Conservation (phyloP, 768 basidiomycete species). For the Trametes cingulata region DNA sequence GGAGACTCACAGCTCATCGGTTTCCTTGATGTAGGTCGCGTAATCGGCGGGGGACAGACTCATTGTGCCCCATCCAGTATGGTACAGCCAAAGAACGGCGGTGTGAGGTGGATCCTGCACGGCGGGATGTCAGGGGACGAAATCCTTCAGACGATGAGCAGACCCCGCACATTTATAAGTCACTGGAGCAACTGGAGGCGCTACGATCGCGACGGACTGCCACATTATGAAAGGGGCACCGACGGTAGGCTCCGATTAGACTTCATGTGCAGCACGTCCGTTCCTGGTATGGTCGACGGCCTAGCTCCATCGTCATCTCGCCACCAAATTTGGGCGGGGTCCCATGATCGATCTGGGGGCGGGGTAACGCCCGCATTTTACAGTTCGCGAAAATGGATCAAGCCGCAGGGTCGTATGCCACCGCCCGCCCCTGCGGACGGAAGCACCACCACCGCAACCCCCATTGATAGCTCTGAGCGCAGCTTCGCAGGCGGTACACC, state of each 20-base stretch:
- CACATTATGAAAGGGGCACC: neutral
- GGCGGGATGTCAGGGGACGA: neutral
- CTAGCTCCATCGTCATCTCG: slow-evolving; percentile 1
- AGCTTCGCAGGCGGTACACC: too few species aligned
- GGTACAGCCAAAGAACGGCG: neutral
- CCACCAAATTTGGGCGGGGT: neutral
- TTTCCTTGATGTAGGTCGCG: neutral
- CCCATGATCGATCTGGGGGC: slow-evolving; percentile 8
- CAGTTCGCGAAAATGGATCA: neutral
- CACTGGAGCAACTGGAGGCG: neutral
- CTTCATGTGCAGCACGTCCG: neutral
- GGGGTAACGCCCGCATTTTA: neutral
- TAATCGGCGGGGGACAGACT: neutral
- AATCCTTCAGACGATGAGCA: neutral
- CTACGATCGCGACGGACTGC: slow-evolving; percentile 13
- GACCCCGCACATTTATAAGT: neutral
- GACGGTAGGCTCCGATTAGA: slow-evolving; percentile 4
- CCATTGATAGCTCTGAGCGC: too few species aligned
- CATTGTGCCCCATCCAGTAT: slow-evolving; percentile 13
- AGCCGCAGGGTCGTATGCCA: neutral
- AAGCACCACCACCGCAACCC: neutral
- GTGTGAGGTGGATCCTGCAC: neutral
- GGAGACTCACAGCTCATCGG: slow-evolving; percentile 1
- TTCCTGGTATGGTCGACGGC: neutral
- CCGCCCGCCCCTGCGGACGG: neutral